Percentiles rank a stretch among this genome's conserved stretches.
phyloP scores from a whole-genome alignment of 179 eudicot genomes.

The Silene coronaria region DNA sequence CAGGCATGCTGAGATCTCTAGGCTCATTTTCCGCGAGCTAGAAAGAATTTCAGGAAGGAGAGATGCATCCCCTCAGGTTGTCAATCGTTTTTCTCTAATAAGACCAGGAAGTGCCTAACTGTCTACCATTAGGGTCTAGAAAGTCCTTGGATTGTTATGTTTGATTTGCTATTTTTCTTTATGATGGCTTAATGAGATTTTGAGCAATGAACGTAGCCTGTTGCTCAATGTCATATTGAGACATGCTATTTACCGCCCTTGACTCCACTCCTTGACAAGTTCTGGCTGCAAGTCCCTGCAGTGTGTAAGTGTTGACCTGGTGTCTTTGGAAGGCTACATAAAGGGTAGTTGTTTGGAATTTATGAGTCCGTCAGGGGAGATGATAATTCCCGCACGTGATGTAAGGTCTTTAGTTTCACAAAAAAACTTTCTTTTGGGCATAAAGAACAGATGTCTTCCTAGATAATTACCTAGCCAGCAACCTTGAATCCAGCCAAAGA shows the following conservation, averaged over 20 bases:
- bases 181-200: background rate
- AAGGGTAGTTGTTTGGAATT: background rate
- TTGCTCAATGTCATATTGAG: background rate
- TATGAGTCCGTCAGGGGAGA: background rate
- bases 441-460: background rate
- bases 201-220: background rate
- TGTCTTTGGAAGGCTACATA: background rate
- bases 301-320: background rate
- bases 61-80: conserved; percentile 72
- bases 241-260: background rate
- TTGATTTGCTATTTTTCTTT: background rate
- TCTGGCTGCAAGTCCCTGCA: background rate
- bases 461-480: background rate
- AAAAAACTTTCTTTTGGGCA: conserved; percentile 1
- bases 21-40: conserved; percentile 80
- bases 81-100: background rate
- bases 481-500: background rate
- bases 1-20: conserved; percentile 96
- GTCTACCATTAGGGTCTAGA: background rate
- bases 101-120: background rate
- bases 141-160: background rate
- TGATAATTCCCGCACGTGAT: background rate
- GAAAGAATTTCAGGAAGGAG: conserved; percentile 63
- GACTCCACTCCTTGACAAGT: background rate
- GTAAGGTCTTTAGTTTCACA: background rate